Conservation (phyloP, 768 basidiomycete genomes). For the Kwoniella pini region DNA sequence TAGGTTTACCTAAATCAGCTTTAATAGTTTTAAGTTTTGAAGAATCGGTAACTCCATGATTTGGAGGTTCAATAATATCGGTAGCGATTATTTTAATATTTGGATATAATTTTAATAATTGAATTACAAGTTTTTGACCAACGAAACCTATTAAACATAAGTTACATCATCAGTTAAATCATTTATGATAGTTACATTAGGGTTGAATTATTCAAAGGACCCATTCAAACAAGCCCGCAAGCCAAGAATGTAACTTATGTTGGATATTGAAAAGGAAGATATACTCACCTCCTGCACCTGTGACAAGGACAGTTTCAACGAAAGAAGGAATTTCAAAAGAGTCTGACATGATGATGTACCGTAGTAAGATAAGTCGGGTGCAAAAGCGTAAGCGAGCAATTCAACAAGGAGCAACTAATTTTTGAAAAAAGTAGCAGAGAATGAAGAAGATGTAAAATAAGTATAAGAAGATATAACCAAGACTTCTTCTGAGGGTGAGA, state of each 20-base stretch:
- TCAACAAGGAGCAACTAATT: too few relatives aligned
- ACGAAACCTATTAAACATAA: conserved; percentile 42
- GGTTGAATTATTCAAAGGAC: too few relatives aligned
- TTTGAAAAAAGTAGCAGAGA: too few relatives aligned
- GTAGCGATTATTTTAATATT: conserved; percentile 49
- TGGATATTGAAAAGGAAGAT: too few relatives aligned
- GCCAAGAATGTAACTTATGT: too few relatives aligned
- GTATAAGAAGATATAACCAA: too few relatives aligned
- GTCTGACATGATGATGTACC: conserved; percentile 20
- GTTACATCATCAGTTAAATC: background rate
- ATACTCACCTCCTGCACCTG: conserved; percentile 52
- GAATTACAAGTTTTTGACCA: conserved; percentile 49
- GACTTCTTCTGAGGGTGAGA: too few relatives aligned
- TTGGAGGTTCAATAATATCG: conserved; percentile 50
- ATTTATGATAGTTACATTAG: too few relatives aligned
- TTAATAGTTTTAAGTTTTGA: conserved; percentile 33
- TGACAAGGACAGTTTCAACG: conserved; percentile 53
- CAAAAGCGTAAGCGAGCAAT: too few relatives aligned
- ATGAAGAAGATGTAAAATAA: too few relatives aligned
- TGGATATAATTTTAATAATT: conserved; percentile 44
- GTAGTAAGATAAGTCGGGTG: too few relatives aligned
- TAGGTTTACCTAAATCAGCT: conserved; percentile 36
- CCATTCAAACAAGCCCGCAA: too few relatives aligned
- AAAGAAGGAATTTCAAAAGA: conserved; percentile 48
- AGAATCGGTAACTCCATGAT: conserved; percentile 22